Percentiles rank a stretch among this genome's conserved stretches.
These are phyloP conservation scores for Microthyrium microscopicum DNA, from an alignment of 2,329 filamentous ascomycete genomes.

Conservation along the genomic window DNA sequence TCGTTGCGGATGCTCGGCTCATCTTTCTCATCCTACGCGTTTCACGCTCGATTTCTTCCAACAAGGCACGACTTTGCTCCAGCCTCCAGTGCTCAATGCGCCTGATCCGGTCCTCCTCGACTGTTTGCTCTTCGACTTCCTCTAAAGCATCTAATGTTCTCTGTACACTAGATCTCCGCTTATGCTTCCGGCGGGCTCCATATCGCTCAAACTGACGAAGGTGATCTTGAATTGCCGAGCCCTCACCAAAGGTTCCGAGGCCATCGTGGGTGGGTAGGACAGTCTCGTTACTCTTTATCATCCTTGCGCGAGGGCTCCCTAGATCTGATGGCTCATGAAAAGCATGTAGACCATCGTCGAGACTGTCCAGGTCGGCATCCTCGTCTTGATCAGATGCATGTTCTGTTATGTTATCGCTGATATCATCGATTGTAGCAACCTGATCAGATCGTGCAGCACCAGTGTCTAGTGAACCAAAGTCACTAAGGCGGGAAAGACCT, in stretches of 20 bases:
- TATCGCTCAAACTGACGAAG: slow-evolving; percentile 83
- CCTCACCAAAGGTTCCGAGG: slow-evolving; percentile 53
- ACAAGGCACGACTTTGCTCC: slow-evolving; percentile 70
- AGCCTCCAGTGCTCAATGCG: slow-evolving; percentile 84
- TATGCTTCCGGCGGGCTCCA: slow-evolving; percentile 40
- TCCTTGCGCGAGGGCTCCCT: slow-evolving; percentile 24
- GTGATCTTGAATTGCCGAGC: slow-evolving; percentile 52
- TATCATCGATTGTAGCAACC: slow-evolving; percentile 21
- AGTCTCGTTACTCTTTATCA: slow-evolving; percentile 42
- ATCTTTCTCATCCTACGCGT: slow-evolving; percentile 46
- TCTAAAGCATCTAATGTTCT: slow-evolving; percentile 38
- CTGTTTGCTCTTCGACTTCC: slow-evolving; percentile 33
- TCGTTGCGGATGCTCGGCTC: slow-evolving; percentile 34
- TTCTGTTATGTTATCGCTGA: slow-evolving; percentile 22
- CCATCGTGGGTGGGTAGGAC: slow-evolving; percentile 89
- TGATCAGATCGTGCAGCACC: slow-evolving; percentile 41
- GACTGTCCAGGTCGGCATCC: slow-evolving; percentile 73
- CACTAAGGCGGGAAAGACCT: slow-evolving; percentile 58
- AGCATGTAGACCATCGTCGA: slow-evolving; percentile 81
- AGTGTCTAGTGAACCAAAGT: slow-evolving; percentile 63
- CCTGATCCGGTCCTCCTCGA: slow-evolving; percentile 54
- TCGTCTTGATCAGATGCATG: slow-evolving; percentile 28
- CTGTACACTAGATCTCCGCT: slow-evolving; percentile 35
- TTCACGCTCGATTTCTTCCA: slow-evolving; percentile 81
- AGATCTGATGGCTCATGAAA: slow-evolving; percentile 49